Base-by-base conservation (phyloP, 345 rosid species). In the Populus deltoides region DNA sequence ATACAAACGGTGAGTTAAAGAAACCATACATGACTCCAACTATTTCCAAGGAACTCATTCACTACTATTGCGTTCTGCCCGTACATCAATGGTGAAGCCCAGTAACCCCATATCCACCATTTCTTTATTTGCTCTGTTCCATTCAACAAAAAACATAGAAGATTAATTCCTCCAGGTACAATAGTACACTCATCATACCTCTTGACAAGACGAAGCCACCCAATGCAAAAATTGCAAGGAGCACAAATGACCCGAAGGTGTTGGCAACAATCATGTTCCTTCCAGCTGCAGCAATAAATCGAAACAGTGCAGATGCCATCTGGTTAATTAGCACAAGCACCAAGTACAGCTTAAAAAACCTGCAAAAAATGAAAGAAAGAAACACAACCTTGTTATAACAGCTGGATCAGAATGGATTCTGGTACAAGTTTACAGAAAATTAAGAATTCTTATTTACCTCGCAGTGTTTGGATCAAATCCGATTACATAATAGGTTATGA, bases 31-130 rank as follows among this genome's bases (percentile, higher is more conserved):
- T 82, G 81, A 36, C 59, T 82, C 93, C 97, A 94, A 45, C 90
- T 88, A 18, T 90, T 41, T 43, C 92, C 96, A 9, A 89, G 90
- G 85, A 90, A 90, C 82, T 92, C 96, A 41, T 92, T 94, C 33
- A 84, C 89, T 25, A 81, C 71, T 2, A 92, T 70, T 1, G 97
- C 98, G 29, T 85, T 92, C 66, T 92, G 97, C 68, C 87, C 93
- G 59, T 94, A 94, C 97, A 89, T 91, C 63, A 94, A 41, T 18
- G 98, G 94, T 15, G 97, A 92, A 68, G 74, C 33, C 97, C 97
- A 94, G 81, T 86, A 94, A 69, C 87, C 97, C 97, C 98, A 92
- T 38, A 88, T 86, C 98, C 97, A 91, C 98, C 97, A 92, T 75
- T 87, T 89, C 80, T 94, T 92, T 2, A 94, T 77, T 66, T 89